Base-by-base conservation (phyloP, 805 yeast species). In the Nadsonia fulvescens region DNA sequence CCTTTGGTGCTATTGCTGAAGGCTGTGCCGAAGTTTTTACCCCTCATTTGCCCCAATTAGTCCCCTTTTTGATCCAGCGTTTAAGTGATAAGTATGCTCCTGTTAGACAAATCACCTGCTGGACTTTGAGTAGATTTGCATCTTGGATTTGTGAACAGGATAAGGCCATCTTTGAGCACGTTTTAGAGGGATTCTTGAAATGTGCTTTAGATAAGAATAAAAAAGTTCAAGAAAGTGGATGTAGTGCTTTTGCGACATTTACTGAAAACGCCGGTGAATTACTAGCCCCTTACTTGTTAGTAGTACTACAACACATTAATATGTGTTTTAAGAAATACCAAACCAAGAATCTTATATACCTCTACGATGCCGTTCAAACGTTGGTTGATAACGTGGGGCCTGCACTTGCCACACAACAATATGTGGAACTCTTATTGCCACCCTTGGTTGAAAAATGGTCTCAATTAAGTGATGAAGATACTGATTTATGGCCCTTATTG, bases 181-280 rank as follows among this genome's bases (percentile, higher is more conserved):
- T 89, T 0, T 61, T 89, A 32, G 70, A 75, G 39, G 66, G 89
- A 2, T 62, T 89, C 24, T 62, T 89, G 44, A 54, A 47, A 25
- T 75, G 89, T 49, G 69, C 78, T 13, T 54, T 81, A 37, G 96
- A 89, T 47, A 61, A 57, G 27, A 81, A 79, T 54, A 82, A 83
- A 45, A 76, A 75, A 31, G 98, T 86, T n/a, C 98, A 89, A 52
- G 86, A 82, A 42, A 75, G 93, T 30, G 94, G 93, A 2, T 79
- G 93, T 38, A 67, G 82, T 18, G 77, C 94, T 7, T 62, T 86
- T 22, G 74, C 93, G 1, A 71, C 70, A 30, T 76, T 83, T 34
- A 70, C 83, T 20, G 95, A 83, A 41, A 66, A 61, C 31, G 63
- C 89, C 12, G 81, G 77, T 28, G 61, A 58, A 22, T 58, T 83